Conservation (phyloP, 2,329 filamentous ascomycete species). For the Didymella arachidicola region DNA sequence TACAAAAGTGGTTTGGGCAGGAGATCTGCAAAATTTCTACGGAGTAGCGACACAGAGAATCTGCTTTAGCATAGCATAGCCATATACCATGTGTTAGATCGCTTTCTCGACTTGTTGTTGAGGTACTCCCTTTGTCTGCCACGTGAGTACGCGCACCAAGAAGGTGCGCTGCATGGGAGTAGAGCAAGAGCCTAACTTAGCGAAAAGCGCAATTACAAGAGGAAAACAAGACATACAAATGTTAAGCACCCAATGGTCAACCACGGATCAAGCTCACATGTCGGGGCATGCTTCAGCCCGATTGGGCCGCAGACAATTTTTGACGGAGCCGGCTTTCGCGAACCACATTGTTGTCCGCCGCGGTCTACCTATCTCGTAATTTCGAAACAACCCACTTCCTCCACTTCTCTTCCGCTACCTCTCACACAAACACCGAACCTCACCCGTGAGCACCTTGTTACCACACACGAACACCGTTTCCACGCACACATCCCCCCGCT, state of each 20-base stretch:
- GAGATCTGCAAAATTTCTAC: not conserved
- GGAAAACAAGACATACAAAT: not conserved
- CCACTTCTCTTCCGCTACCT: conserved; percentile 20
- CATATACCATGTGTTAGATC: not conserved
- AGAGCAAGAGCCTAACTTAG: not conserved
- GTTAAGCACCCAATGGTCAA: not conserved
- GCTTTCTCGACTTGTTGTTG: not conserved
- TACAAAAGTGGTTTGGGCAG: not conserved
- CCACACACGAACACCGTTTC: not conserved
- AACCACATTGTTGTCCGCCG: conserved; percentile 39
- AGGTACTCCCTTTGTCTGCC: not conserved
- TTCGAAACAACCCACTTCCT: conserved; percentile 23
- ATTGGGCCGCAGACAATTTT: conserved; percentile 46
- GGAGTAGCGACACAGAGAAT: not conserved
- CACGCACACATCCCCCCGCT: conserved; percentile 24
- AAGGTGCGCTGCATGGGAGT: not conserved
- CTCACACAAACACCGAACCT: conserved; percentile 13
- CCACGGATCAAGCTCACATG: conserved; percentile 10
- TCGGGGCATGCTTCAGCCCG: conserved; percentile 15
- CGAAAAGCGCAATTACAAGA: not conserved
- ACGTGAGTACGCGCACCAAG: not conserved
- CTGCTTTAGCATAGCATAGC: conserved; percentile 2
- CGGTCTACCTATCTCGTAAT: conserved; percentile 29
- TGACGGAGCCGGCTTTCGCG: conserved; percentile 31
- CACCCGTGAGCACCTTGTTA: conserved; percentile 2